Evolutionary conservation across 306 rosid species (phyloP).

Genomic region (Cucumis sativus): DNA sequence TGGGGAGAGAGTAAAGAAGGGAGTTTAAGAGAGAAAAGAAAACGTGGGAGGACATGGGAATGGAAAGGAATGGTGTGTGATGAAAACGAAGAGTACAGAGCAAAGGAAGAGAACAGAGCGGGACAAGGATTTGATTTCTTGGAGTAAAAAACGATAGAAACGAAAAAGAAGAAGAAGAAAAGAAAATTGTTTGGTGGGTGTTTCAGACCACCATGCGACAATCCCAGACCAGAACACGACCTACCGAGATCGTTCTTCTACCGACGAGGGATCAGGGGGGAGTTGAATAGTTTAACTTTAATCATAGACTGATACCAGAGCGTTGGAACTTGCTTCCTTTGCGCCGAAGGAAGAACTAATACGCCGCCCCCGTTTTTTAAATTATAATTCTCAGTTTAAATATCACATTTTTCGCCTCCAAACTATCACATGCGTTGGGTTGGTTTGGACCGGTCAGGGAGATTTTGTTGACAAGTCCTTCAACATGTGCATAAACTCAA

Average conservation of each 20-base stretch:
- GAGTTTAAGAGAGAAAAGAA: conserved; percentile 2
- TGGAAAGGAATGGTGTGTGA: not conserved
- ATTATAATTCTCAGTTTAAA: too few species aligned
- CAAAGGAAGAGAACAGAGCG: not conserved
- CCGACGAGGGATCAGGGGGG: not conserved
- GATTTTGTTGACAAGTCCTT: too few species aligned
- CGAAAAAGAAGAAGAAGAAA: not conserved
- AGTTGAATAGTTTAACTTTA: too few species aligned
- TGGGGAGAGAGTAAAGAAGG: conserved; percentile 30
- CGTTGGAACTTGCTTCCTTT: too few species aligned
- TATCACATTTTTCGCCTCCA: too few species aligned
- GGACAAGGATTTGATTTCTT: not conserved
- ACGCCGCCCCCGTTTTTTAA: too few species aligned
- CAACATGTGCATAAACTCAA: too few species aligned
- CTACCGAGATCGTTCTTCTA: not conserved
- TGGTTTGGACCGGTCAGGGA: too few species aligned
- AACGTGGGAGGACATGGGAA: conserved; percentile 16
- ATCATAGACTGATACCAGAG: too few species aligned
- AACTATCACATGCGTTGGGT: too few species aligned
- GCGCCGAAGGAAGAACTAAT: too few species aligned
- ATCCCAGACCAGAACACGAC: not conserved
- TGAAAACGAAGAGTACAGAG: not conserved
- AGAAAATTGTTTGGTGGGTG: not conserved
- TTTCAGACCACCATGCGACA: not conserved
- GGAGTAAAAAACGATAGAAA: not conserved